Evolutionary conservation across 345 rosid species (phyloP), one percentile per base, ranked within the genome.

Genomic region (Alliaria petiolata): DNA sequence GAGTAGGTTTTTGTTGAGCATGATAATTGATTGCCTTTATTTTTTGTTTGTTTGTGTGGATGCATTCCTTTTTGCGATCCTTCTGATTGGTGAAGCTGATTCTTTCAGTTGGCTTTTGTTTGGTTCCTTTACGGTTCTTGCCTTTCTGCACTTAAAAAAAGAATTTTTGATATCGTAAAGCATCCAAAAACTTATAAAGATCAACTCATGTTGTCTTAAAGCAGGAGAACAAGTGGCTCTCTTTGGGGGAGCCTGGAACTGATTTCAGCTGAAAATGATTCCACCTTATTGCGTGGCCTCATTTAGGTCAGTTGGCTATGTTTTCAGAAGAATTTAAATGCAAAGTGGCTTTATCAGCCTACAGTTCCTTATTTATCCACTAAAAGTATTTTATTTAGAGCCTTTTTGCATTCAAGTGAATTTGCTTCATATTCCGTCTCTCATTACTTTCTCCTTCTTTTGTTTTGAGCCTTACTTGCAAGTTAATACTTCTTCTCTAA

Each of bases 141-240:
- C 81, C 82, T 86, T 76, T 86, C 72, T 84, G 81, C 85, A 83
- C 71, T 74, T 85, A 77, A 92, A 31, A 77, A 92, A 31, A 81
- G 82, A 13, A 80, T 66, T 82, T 81, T 52, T 83, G 85, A 79
- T 81, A 76, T 60, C 40, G 45, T 76, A 79, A 81, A 85, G 86
- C 81, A 61, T 83, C 85, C 35, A 35, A 50, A 26, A 26, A 53
- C 57, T 69, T 67, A 67, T 67, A 52, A 67, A 67, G 46, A 81
- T 80, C 82, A 80, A 85, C 96, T 95, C 86, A 83, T 95, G 87
- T 91, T 89, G 88, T 91, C 92, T 88, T 83, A 95, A 95, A 95
- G 89, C 97, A 95, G 98, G 99, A 86, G 85, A 78, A 80, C 88
- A 70, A 88, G 95, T 84, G 96, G 92, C 96, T 91, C 98, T 91